Percentiles rank a stretch among this genome's conserved stretches.
Evolutionary conservation across 2,329 filamentous ascomycete genomes (phyloP).

Genomic region (Aspergillus amoenus): DNA sequence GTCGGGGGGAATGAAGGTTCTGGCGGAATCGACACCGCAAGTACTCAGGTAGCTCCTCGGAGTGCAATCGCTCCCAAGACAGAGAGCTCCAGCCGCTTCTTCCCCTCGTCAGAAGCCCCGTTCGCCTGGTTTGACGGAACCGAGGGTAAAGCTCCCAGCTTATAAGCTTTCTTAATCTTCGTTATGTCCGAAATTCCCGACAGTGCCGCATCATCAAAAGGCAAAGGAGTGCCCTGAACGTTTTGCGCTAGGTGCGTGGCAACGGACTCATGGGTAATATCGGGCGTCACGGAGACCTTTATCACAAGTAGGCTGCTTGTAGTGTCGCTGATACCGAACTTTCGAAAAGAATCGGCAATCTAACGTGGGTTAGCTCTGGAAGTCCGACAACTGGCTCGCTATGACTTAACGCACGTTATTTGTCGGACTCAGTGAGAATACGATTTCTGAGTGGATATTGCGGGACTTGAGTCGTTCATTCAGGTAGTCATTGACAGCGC

Average conservation of each 20-base stretch:
- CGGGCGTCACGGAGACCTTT: slow-evolving; percentile 65
- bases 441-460: slow-evolving; percentile 87
- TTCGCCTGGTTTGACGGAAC: slow-evolving; percentile 23
- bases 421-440: slow-evolving; percentile 74
- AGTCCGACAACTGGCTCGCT: slow-evolving; percentile 1
- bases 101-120: slow-evolving; percentile 23
- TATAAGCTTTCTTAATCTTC: slow-evolving; percentile 82
- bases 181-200: slow-evolving; percentile 60
- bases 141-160: slow-evolving; percentile 64
- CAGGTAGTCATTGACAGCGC: slow-evolving; percentile 67
- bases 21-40: background rate
- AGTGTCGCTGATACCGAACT: slow-evolving; percentile 73
- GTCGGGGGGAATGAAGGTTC: background rate
- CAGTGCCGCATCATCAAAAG: slow-evolving; percentile 66
- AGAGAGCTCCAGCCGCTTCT: slow-evolving; percentile 59
- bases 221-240: slow-evolving; percentile 61
- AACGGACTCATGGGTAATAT: slow-evolving; percentile 49
- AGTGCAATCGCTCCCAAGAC: slow-evolving; percentile 77
- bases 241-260: slow-evolving; percentile 60
- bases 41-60: slow-evolving; percentile 54
- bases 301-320: slow-evolving; percentile 75
- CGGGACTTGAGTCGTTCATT: slow-evolving; percentile 68
- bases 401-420: slow-evolving; percentile 66
- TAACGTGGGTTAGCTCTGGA: slow-evolving; percentile 38
- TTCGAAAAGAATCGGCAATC: slow-evolving; percentile 90